phyloP scores from a whole-genome alignment of 2,329 filamentous ascomycete genomes.

The Ceratocystis variospora region DNA sequence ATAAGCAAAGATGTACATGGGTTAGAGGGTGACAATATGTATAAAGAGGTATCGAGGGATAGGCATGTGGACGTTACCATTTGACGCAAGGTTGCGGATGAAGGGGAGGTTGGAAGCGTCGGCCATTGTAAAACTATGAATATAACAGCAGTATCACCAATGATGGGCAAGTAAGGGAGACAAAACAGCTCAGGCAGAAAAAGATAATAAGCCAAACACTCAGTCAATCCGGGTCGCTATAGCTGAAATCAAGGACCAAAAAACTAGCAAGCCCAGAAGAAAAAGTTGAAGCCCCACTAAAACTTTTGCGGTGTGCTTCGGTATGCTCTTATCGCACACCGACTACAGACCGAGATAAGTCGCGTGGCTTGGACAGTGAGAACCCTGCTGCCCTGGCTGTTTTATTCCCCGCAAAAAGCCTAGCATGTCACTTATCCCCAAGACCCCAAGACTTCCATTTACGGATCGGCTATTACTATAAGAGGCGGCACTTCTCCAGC shows the following conservation, averaged over 20 bases:
- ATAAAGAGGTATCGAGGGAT: neutral
- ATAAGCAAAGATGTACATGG: neutral
- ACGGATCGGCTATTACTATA: neutral
- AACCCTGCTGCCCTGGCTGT: constrained; percentile 3
- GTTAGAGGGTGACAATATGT: neutral
- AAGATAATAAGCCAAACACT: neutral
- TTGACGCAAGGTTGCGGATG: constrained; percentile 70
- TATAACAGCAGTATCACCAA: neutral
- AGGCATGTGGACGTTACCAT: constrained; percentile 41
- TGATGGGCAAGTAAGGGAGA: neutral
- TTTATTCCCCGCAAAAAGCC: constrained; percentile 20
- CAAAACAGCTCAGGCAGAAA: neutral
- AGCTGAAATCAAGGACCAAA: neutral
- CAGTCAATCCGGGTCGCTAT: neutral
- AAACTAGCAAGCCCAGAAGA: constrained; percentile 8
- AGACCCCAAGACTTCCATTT: neutral
- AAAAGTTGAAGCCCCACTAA: constrained; percentile 18
- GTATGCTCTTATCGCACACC: constrained; percentile 17
- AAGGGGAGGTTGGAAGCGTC: constrained; percentile 49
- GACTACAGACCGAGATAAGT: constrained; percentile 11
- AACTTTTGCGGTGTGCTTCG: constrained; percentile 18
- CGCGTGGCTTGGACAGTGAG: neutral
- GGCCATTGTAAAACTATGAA: constrained; percentile 26
- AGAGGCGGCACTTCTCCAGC: neutral
- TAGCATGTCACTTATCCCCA: neutral